Evolutionary conservation across 2,329 filamentous ascomycete genomes (phyloP), one percentile per base, ranked within the genome.

Genomic region (Exophiala sideris): DNA sequence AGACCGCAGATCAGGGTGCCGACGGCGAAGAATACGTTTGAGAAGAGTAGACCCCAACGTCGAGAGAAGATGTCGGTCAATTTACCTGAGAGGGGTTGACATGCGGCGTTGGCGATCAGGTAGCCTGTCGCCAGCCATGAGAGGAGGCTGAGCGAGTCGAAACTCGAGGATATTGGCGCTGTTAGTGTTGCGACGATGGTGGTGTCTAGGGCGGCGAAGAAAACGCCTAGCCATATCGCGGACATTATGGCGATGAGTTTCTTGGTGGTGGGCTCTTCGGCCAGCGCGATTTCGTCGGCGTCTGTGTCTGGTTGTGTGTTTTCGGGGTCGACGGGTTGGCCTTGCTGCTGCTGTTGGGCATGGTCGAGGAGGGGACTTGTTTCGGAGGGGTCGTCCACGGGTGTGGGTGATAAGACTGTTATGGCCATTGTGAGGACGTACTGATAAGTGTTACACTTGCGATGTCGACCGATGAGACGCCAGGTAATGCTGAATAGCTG

Each of bases 111-210:
- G 62, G 90, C 87, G 65, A 96, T 91, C 24, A 95, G 80, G 68
- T 95, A 96, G 16, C 89, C 86, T 0, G 89, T 88, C 0, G 89
- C 91, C 6, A 96, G 83, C 91, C 91, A 96, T 1, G 89, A 91
- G 41, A 95, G 79, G 3, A 94, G 77, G 16, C 85, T 87, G 24
- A 95, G 81, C 1, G 89, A 95, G 54, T 85, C 78, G 71, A 96
- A 95, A 40, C 87, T 86, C 67, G 84, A 88, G 20, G 88, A 88
- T 59, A 96, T 95, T 6, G 91, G 89, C 0, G 83, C 88, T 0
- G 88, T 86, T 1, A 96, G 79, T 0, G 91, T 96, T 7, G 91
- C 90, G 62, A 95, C 89, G 59, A 96, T 86, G 45, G 89, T 94
- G 1, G 82, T 82, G 71, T 96, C 90, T n/a, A 82, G 65, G 2